These are phyloP conservation scores for Fusarium kyushuense DNA, from an alignment of 2,329 filamentous ascomycete genomes.

Conservation along the genomic window DNA sequence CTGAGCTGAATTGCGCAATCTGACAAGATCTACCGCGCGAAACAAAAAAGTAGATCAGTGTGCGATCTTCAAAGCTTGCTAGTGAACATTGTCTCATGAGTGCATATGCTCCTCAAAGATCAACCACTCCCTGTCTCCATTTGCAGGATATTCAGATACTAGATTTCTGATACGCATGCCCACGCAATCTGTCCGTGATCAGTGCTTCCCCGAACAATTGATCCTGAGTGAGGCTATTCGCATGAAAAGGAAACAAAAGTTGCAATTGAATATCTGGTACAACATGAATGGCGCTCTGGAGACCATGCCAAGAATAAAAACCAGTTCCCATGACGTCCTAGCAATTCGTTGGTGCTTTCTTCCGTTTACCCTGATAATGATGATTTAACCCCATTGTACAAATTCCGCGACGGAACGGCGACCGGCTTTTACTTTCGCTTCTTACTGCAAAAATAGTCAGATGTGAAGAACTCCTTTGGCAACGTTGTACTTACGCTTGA, in stretches of 20 bases:
- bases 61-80: background rate
- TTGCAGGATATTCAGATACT: background rate
- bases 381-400: slow-evolving; percentile 3
- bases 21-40: slow-evolving; percentile 3
- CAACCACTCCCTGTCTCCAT: background rate
- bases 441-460: slow-evolving; percentile 40
- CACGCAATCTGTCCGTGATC: background rate
- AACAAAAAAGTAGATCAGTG: slow-evolving; percentile 9
- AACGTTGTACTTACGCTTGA: slow-evolving; percentile 31
- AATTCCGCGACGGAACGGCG: slow-evolving; percentile 1
- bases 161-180: background rate
- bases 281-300: background rate
- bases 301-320: background rate
- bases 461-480: background rate
- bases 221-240: background rate
- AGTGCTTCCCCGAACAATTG: background rate
- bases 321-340: slow-evolving; percentile 3
- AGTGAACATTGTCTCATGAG: background rate
- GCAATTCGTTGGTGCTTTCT: slow-evolving; percentile 6
- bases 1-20: background rate
- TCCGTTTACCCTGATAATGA: background rate
- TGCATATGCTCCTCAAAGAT: background rate
- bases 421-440: slow-evolving; percentile 39
- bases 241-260: background rate
- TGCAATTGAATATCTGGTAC: slow-evolving; percentile 1